phyloP scores from a whole-genome alignment of 768 basidiomycete species.

The Suillus brevipes region DNA sequence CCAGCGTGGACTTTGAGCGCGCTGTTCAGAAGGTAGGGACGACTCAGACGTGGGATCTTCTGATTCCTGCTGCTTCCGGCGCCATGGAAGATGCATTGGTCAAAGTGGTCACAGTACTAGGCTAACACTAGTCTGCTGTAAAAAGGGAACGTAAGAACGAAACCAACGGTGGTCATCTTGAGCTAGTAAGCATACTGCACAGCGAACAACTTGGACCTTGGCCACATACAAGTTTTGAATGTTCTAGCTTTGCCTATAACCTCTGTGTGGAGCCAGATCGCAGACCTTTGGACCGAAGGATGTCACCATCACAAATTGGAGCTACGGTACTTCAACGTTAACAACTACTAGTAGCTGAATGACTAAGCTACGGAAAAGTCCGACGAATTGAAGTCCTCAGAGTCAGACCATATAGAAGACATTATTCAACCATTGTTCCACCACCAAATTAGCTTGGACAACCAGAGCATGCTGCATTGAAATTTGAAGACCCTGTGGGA shows the following conservation, averaged over 20 bases:
- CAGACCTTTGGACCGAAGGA: neutral
- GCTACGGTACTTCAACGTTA: neutral
- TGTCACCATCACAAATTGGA: neutral
- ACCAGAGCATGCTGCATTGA: neutral
- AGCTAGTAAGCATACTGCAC: neutral
- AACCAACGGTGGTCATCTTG: neutral
- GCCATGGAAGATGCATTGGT: conserved; percentile 3
- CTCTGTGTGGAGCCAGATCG: neutral
- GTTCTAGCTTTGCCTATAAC: neutral
- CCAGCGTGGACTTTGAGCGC: neutral
- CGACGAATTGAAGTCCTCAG: neutral
- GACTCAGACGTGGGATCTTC: neutral
- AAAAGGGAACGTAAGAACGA: neutral
- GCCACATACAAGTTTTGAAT: neutral
- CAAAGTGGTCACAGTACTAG: neutral
- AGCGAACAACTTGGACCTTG: neutral
- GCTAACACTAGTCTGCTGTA: neutral
- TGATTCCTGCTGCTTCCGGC: neutral
- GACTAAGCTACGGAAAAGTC: conserved; percentile 1
- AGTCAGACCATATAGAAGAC: no score
- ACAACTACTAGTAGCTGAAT: neutral
- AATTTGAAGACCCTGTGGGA: neutral
- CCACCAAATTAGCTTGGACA: neutral
- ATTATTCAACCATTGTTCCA: no score
- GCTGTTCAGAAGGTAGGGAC: neutral